Percentiles rank a stretch among this genome's conserved stretches.
Evolutionary conservation across 2,329 filamentous ascomycete genomes (phyloP).

Genomic region (Cladosporium phlei): DNA sequence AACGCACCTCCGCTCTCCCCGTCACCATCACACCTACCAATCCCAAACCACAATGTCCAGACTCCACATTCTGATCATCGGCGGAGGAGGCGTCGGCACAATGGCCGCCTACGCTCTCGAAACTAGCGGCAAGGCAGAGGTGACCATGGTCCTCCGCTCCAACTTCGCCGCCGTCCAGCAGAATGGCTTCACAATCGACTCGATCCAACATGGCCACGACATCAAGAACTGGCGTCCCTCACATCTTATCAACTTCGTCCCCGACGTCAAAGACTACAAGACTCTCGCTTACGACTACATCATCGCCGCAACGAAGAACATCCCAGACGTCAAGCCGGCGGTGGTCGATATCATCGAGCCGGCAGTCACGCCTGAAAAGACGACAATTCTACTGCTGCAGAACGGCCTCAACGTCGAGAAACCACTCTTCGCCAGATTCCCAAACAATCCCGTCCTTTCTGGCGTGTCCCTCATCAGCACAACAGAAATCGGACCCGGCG

Average conservation of each 20-base stretch:
- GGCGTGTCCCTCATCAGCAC: slow-evolving; percentile 52
- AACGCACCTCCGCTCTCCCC: too few species aligned
- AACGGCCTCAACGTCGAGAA: slow-evolving; percentile 62
- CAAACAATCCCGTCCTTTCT: slow-evolving; percentile 46
- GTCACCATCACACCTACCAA: too few species aligned
- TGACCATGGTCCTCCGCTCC: slow-evolving; percentile 54
- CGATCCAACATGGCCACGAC: slow-evolving; percentile 49
- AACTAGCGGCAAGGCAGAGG: slow-evolving; percentile 44
- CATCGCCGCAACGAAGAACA: slow-evolving; percentile 55
- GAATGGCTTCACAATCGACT: slow-evolving; percentile 52
- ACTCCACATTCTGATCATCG: slow-evolving; percentile 48
- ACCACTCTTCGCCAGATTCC: slow-evolving; percentile 48
- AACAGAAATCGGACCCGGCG: slow-evolving; percentile 44
- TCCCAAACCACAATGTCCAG: slow-evolving; percentile 26
- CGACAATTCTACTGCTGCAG: slow-evolving; percentile 54
- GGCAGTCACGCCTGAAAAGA: slow-evolving; percentile 48
- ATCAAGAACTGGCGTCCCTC: slow-evolving; percentile 47
- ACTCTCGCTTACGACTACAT: slow-evolving; percentile 49
- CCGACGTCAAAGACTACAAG: slow-evolving; percentile 37
- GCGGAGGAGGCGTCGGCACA: slow-evolving; percentile 53
- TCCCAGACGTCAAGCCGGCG: slow-evolving; percentile 49
- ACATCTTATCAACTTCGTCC: slow-evolving; percentile 41
- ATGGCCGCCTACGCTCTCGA: slow-evolving; percentile 54
- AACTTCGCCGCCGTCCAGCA: slow-evolving; percentile 48
- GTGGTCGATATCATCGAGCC: slow-evolving; percentile 44